Evolutionary conservation across 768 basidiomycete genomes (phyloP), one percentile per base, ranked within the genome.

Genomic region (Panus rudis): DNA sequence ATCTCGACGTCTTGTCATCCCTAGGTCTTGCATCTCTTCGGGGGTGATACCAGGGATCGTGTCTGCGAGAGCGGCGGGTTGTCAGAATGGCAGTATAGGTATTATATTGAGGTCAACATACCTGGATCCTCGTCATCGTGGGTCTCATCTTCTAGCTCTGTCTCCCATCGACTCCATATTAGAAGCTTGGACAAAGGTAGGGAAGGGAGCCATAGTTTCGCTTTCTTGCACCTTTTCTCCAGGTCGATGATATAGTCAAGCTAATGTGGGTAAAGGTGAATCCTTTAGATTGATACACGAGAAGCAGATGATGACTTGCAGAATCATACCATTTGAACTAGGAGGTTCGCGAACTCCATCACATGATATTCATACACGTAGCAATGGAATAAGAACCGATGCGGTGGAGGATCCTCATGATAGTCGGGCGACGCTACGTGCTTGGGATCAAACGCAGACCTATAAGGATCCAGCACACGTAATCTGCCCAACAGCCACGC

Each of bases 51-150:
- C 81, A 47, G 79, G 78, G 37, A 86, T 76, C 47, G 52, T 48
- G 63, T 84, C 79, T 64, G 34, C 30, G 27, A 11, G 14, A 13
- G 33, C 23, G 21, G 34, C 13, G 31, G 3, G 40, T 23, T 6
- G 32, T 17, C 10, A 21, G 33, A 26, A 17, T 14, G 7, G 6
- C 12, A 32, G 16, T 19, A 24, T n/a, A 25, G 38, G 5, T 5
- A 6, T 11, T 13, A 14, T 1, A 3, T 12, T 7, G 21, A 22
- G 25, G 16, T 13, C 28, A 16, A 51, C 59, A 7, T 37, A 69
- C 72, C 69, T 0, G 85, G 85, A 63, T 89, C 73, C 54, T 88
- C 84, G 41, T 88, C 85, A 16, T 81, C 81, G 5, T 69, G 66
- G 1, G 68, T 56, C 4, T 73, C 54, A 12, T 75, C 66, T n/a